phyloP scores from a whole-genome alignment of 257 asterid genomes.

The Solanum bulbocastanum region DNA sequence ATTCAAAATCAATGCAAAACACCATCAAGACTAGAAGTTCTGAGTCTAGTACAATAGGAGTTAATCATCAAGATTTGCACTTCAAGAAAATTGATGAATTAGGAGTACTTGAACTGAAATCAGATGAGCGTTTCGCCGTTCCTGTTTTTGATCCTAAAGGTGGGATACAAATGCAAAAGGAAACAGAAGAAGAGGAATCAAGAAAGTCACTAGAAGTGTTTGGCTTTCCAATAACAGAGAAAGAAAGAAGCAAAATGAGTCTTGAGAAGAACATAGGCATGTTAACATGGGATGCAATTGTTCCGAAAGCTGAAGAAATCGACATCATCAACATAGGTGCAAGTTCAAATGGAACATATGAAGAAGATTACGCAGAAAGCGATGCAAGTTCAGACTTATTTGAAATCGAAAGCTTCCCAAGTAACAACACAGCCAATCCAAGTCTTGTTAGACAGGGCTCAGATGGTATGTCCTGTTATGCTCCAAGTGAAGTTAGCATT shows the following conservation, averaged over 20 bases:
- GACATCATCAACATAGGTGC: constrained; percentile 17
- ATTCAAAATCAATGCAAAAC: constrained; percentile 1
- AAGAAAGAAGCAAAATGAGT: constrained; percentile 10
- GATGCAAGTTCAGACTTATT: constrained; percentile 78
- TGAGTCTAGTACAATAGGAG: not conserved
- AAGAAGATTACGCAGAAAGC: constrained; percentile 37
- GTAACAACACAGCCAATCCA: constrained; percentile 23
- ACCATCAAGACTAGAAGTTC: not conserved
- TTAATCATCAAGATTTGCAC: not conserved
- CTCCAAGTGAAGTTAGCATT: constrained; percentile 87
- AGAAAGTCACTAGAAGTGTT: constrained; percentile 29
- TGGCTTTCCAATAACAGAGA: constrained; percentile 20
- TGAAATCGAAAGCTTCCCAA: constrained; percentile 68
- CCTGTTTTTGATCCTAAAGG: constrained; percentile 13
- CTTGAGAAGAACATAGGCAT: constrained; percentile 28
- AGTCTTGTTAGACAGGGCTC: constrained; percentile 34
- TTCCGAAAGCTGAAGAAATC: constrained; percentile 19
- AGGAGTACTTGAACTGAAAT: not conserved
- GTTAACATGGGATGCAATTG: constrained; percentile 59
- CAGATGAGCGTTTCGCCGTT: constrained; percentile 9
- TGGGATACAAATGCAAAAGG: not conserved
- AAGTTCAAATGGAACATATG: constrained; percentile 21
- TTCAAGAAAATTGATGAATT: constrained; percentile 11
- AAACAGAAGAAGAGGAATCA: constrained; percentile 10
- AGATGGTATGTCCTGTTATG: constrained; percentile 42